Base-by-base conservation (phyloP, 2,329 filamentous ascomycete species). In the Grosmannia penicillata region DNA sequence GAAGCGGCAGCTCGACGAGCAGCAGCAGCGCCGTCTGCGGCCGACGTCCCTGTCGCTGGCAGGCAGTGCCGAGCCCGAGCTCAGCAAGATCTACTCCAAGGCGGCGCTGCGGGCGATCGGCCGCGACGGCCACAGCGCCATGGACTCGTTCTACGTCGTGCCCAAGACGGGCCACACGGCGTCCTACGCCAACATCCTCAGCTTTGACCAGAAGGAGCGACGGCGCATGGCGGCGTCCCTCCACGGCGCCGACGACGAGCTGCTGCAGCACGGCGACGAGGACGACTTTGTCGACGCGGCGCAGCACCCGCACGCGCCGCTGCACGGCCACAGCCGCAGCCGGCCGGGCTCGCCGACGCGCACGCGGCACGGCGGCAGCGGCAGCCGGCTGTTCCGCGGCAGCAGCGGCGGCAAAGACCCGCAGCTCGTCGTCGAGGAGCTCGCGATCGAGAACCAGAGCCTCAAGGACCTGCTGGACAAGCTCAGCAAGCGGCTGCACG, bases 131-230 rank as follows among this genome's bases (percentile, higher is more conserved):
- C 69, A 77, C 14, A 35, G 37, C 29, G 63, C 72, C 14, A 72
- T 68, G 42, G 82, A 82, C 49, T 91, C 82, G 8, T 98, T 98
- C 61, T 96, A 95, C 55, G 82, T 96, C 1, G 91, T 98, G 1
- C 91, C 89, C 4, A 82, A 83, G 0, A 85, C 82, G 15, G 89
- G 91, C 6, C 86, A 89, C 46, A 95, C 86, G 3, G 80, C 87
- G 43, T 91, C 86, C 0, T 98, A 96, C 53, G 87, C n/a, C 32
- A 86, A 82, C 45, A 95, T 98, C 37, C 64, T 94, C 17, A 79
- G 66, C 30, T 78, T 74, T 48, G 75, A 72, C 26, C 71, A 77
- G 46, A 79, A 79, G 50, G 75, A 79, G 53, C 75, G 71, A 53
- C 65, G 74, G 8, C 70, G 75, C 21, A 54, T 72, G 36, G 70